phyloP scores from a whole-genome alignment of 495 filamentous ascomycete species.

The Xylaria sp. region DNA sequence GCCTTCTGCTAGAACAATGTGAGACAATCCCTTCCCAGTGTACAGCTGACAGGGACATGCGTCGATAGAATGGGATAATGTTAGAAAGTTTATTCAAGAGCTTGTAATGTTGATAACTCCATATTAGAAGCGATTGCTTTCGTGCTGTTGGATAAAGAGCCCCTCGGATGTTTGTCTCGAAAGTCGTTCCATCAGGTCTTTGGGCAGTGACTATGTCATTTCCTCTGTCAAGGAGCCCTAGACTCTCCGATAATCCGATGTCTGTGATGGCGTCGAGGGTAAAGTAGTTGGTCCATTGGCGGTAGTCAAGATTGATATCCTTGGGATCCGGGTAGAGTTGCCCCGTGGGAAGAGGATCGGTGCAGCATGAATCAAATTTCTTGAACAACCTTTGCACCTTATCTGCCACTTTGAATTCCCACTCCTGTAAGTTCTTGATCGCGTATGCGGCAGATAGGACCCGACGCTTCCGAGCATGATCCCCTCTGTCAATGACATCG shows the following conservation, averaged over 20 bases:
- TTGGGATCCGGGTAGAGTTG: slow-evolving; percentile 38
- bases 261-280: slow-evolving; percentile 61
- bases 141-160: slow-evolving; percentile 56
- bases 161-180: slow-evolving; percentile 50
- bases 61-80: slow-evolving; percentile 29
- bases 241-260: slow-evolving; percentile 58
- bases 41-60: slow-evolving; percentile 29
- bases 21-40: slow-evolving; percentile 52
- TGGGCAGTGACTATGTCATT: slow-evolving; percentile 50
- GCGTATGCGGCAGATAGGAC: slow-evolving; percentile 61
- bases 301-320: slow-evolving; percentile 49
- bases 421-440: slow-evolving; percentile 60
- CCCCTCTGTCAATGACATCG: slow-evolving; percentile 37
- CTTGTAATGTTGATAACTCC: slow-evolving; percentile 45
- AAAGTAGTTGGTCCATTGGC: slow-evolving; percentile 53
- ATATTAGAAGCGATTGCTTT: slow-evolving; percentile 51
- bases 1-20: slow-evolving; percentile 43
- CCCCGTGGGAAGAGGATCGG: slow-evolving; percentile 32
- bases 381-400: slow-evolving; percentile 53
- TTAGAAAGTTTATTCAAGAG: slow-evolving; percentile 36
- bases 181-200: slow-evolving; percentile 49
- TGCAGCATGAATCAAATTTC: slow-evolving; percentile 46
- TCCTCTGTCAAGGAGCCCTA: slow-evolving; percentile 60
- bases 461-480: slow-evolving; percentile 49
- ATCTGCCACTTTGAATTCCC: slow-evolving; percentile 64